Conservation (phyloP, 805 yeast genomes). For the Debaryomyces prosopidis region DNA sequence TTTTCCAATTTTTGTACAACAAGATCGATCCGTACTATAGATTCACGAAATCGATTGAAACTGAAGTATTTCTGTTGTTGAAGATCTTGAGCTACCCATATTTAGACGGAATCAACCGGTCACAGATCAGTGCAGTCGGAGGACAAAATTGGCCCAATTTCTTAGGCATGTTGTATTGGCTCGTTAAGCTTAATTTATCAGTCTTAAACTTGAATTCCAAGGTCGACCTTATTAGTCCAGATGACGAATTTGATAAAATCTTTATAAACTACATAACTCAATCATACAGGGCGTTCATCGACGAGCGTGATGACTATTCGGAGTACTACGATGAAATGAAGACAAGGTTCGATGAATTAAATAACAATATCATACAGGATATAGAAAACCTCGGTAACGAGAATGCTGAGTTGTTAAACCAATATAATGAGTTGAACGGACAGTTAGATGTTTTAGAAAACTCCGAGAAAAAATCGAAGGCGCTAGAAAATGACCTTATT, state of each 20-base stretch:
- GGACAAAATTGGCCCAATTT: conserved; percentile 86
- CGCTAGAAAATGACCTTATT: conserved; percentile 67
- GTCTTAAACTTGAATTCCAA: conserved; percentile 28
- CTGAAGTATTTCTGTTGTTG: conserved; percentile 69
- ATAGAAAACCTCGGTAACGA: conserved; percentile 41
- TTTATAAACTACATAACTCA: conserved; percentile 62
- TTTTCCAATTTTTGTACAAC: conserved; percentile 78
- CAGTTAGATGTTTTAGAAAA: conserved; percentile 50
- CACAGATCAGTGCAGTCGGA: conserved; percentile 88
- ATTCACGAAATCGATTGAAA: conserved; percentile 68
- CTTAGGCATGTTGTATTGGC: conserved; percentile 82
- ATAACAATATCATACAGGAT: conserved; percentile 49
- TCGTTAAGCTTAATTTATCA: conserved; percentile 54
- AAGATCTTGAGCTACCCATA: conserved; percentile 75
- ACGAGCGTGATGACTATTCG: conserved; percentile 62
- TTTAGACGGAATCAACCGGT: conserved; percentile 74
- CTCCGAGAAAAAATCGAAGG: conserved; percentile 57
- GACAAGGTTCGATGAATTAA: conserved; percentile 52
- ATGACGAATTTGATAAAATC: conserved; percentile 50
- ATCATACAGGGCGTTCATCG: conserved; percentile 67
- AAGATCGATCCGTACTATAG: conserved; percentile 77
- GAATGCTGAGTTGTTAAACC: conserved; percentile 38
- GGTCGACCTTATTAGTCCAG: conserved; percentile 34
- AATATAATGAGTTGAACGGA: conserved; percentile 41
- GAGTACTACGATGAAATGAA: conserved; percentile 57